A percentile compares a stretch with the other conserved stretches of the same genome.
Evolutionary conservation across 306 rosid species (phyloP).

Genomic region (Trifolium dubium): DNA sequence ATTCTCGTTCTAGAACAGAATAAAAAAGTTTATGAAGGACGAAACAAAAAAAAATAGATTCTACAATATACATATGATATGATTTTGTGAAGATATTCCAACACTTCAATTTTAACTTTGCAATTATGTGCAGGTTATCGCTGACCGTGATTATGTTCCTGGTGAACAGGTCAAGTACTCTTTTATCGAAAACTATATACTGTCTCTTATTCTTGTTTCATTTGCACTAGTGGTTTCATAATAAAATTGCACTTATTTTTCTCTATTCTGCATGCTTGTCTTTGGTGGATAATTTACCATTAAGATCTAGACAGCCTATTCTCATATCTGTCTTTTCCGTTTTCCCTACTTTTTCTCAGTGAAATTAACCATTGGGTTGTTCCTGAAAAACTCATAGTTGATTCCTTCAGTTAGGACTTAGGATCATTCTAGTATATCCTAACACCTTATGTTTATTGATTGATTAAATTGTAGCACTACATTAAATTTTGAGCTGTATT

Average conservation of each 20-base stretch:
- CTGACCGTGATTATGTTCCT: constrained; percentile 68
- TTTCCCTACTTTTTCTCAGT: not conserved
- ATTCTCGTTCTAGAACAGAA: constrained; percentile 16
- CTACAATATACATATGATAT: constrained; percentile 10
- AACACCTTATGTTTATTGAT: constrained; percentile 7
- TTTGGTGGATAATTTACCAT: constrained; percentile 16
- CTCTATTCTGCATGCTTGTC: constrained; percentile 21
- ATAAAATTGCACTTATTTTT: not conserved
- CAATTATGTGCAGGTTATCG: constrained; percentile 59
- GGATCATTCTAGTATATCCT: too few relatives aligned
- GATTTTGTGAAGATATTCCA: not conserved
- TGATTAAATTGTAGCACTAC: constrained; percentile 11
- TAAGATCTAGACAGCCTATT: constrained; percentile 18
- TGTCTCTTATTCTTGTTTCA: not conserved
- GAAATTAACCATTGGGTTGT: constrained; percentile 3
- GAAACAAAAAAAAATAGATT: not conserved
- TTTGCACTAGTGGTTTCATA: not conserved
- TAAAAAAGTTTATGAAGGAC: not conserved
- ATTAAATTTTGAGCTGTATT: constrained; percentile 18
- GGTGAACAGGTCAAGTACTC: constrained; percentile 70
- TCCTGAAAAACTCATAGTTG: constrained; percentile 1
- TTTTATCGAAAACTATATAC: constrained; percentile 28
- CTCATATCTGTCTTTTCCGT: constrained; percentile 29
- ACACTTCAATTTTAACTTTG: constrained; percentile 27
- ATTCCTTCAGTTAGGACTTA: not conserved